Base-by-base conservation (phyloP, 352 stramenopile species). In the Globisporangium splendens region DNA sequence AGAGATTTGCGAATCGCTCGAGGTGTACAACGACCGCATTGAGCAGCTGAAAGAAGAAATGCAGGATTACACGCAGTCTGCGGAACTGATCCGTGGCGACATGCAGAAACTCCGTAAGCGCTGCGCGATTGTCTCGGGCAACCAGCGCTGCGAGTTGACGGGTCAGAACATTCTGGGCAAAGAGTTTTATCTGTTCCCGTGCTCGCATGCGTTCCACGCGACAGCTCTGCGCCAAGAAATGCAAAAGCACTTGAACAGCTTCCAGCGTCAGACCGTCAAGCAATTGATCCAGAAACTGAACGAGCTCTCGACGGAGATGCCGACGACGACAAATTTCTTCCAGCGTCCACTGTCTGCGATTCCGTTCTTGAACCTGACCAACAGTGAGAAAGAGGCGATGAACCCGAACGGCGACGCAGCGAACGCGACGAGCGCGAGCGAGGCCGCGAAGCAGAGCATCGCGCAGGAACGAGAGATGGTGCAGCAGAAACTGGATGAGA, bases 141-240 rank as follows among this genome's bases (percentile, higher is more conserved):
- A 96, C 54, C 86, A 96, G 61, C 83, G 86, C 20, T 97, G 89
- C 50, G 89, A 96, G 46, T 70, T 97, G 22, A 96, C 87, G 38
- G 89, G 88, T 0, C 80, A 96, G 54, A 94, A 93, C 49, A 80
- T 97, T 41, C 55, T 96, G 15, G 83, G 79, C 46, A 94, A 94
- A 50, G 88, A 97, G 60, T 98, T 98, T 54, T 98, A 98, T 54
- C 66, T 98, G 28, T 98, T 98, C 70, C 93, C 93, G 22, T 98
- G 93, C 73, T 90, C 82, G 17, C 94, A 98, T 63, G 90, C 91
- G 24, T 98, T 98, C 65, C 93, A 98, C 61, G 85, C 87, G n/a
- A 75, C 81, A 31, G 96, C 91, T 42, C 61, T 98, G 54, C 69
- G 90, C 12, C 75, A 89, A 50, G 88, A 96, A 47, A 95, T 97